These are phyloP conservation scores for Sequoia sempervirens DNA, from an alignment of 75 land plant species.

Conservation along the genomic window DNA sequence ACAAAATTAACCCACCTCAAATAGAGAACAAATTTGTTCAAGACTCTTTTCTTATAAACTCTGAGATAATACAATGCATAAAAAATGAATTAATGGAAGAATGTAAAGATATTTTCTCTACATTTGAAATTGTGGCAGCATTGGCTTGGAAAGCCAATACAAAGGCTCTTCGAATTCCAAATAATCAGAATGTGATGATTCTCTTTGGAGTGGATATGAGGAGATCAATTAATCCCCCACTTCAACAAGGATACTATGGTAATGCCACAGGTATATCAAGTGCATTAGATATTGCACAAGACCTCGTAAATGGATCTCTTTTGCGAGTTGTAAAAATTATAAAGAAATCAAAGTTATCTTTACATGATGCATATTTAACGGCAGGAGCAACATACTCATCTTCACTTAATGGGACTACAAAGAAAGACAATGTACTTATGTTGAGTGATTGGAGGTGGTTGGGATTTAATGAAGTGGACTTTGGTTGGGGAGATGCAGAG, in stretches of 20 bases:
- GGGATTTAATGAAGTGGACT: neutral
- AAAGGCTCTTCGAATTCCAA: neutral
- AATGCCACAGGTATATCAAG: neutral
- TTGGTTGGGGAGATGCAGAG: neutral
- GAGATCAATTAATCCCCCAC: slow-evolving; percentile 12
- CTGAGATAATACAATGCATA: neutral
- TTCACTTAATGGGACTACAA: too few species aligned
- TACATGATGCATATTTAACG: too few species aligned
- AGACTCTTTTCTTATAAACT: neutral
- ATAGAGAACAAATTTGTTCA: neutral
- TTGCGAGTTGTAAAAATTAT: neutral
- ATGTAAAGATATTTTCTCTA: neutral
- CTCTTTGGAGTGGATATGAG: slow-evolving; percentile 17
- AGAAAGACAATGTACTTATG: too few species aligned
- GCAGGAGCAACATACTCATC: too few species aligned
- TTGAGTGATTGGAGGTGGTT: neutral
- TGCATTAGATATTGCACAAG: neutral
- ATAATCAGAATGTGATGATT: neutral
- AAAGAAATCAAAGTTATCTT: neutral
- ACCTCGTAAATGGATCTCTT: neutral
- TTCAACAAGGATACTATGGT: slow-evolving; percentile 17
- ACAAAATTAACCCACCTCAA: neutral
- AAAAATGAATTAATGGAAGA: neutral
- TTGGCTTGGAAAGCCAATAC: slow-evolving; percentile 11
- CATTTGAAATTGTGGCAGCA: slow-evolving; percentile 21